phyloP scores from a whole-genome alignment of 345 rosid genomes.

The Passiflora organensis region DNA sequence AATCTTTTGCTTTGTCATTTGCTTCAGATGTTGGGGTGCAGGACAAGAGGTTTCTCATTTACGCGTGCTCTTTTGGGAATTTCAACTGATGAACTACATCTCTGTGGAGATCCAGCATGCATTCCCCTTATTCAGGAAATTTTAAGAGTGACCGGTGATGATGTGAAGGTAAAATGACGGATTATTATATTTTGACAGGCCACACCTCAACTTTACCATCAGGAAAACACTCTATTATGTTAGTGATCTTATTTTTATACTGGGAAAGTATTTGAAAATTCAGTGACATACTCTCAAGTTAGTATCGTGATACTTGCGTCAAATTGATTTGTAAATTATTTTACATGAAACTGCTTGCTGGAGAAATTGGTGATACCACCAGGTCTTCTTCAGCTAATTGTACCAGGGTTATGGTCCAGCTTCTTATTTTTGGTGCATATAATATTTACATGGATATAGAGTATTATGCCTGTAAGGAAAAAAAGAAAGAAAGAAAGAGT shows the following conservation, averaged over 20 bases:
- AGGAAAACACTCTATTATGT: no score
- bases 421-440: neutral
- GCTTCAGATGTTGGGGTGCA: constrained; percentile 77
- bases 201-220: neutral
- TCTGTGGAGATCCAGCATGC: constrained; percentile 90
- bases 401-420: neutral
- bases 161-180: constrained; percentile 49
- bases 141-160: constrained; percentile 70
- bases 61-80: constrained; percentile 89
- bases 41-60: constrained; percentile 78
- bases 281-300: no score
- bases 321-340: no score
- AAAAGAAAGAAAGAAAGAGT: no score
- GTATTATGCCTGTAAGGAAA: neutral
- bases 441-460: neutral
- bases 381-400: neutral
- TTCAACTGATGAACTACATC: constrained; percentile 81
- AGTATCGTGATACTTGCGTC: no score
- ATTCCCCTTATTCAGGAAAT: constrained; percentile 80
- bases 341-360: no score
- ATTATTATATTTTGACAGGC: neutral
- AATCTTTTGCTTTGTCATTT: constrained; percentile 12
- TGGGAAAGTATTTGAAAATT: no score
- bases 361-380: no score
- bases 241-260: no score